Percentiles rank a stretch among this genome's conserved stretches.
Evolutionary conservation across 139 green algal species (phyloP).

Genomic region (Chlamydomonas incerta): DNA sequence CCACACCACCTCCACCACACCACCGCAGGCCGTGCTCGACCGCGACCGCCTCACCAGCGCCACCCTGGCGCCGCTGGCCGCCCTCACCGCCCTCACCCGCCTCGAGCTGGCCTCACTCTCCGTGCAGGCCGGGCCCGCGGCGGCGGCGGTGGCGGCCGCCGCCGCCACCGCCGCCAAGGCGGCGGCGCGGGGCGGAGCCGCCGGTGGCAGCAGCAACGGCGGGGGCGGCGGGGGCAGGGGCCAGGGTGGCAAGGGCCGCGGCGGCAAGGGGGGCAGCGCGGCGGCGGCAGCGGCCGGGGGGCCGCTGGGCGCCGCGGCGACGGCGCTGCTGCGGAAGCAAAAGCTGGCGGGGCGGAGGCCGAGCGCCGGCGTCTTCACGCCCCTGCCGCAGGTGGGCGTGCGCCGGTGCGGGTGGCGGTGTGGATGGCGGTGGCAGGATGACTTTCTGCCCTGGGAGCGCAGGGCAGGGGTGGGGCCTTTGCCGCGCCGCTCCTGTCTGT

Average conservation of each 20-base stretch:
- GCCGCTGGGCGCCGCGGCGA: background rate
- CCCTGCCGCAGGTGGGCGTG: conserved; percentile 4
- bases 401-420: background rate
- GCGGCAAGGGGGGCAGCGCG: background rate
- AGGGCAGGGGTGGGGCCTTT: too few relatives aligned
- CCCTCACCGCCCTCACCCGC: background rate
- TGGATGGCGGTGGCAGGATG: background rate
- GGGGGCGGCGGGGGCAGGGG: too few relatives aligned
- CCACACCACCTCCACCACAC: too few relatives aligned
- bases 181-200: background rate
- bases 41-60: conserved; percentile 9
- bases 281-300: background rate
- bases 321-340: background rate
- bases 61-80: conserved; percentile 14
- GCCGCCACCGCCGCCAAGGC: background rate
- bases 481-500: too few relatives aligned
- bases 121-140: background rate
- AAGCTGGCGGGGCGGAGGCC: too few relatives aligned
- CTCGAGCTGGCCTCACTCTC: conserved; percentile 20
- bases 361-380: background rate
- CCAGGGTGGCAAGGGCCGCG: background rate
- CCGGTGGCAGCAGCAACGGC: background rate
- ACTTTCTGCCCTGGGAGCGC: background rate
- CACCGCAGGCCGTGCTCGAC: conserved; percentile 14
- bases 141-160: background rate